These are phyloP conservation scores for Pichia membranifaciens DNA, from an alignment of 805 yeast genomes.

Conservation along the genomic window DNA sequence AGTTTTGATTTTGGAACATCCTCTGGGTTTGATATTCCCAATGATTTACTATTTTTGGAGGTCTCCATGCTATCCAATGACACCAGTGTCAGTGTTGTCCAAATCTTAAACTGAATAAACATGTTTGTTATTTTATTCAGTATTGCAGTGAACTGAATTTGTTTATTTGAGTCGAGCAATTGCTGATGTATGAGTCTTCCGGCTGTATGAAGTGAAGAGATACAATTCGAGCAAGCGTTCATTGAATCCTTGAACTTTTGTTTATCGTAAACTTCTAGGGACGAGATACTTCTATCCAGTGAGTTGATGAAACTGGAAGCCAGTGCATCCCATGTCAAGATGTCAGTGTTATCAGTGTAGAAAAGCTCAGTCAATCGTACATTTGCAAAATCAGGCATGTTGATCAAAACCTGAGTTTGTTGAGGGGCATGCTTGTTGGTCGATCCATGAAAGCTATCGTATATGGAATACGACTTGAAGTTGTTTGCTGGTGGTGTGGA, in stretches of 20 bases:
- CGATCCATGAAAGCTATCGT: neutral
- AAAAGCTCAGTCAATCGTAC: slow-evolving; percentile 28
- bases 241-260: slow-evolving; percentile 49
- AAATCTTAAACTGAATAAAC: slow-evolving; percentile 58
- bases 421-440: neutral
- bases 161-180: slow-evolving; percentile 40
- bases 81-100: slow-evolving; percentile 19
- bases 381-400: slow-evolving; percentile 3
- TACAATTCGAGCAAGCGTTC: slow-evolving; percentile 46
- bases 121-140: slow-evolving; percentile 49
- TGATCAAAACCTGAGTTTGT: slow-evolving; percentile 2
- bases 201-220: slow-evolving; percentile 48
- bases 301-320: slow-evolving; percentile 42
- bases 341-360: slow-evolving; percentile 55
- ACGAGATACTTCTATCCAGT: slow-evolving; percentile 43
- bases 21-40: neutral
- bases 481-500: neutral
- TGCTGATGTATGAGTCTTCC: slow-evolving; percentile 50
- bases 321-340: slow-evolving; percentile 54
- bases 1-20: neutral
- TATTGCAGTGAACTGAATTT: slow-evolving; percentile 41
- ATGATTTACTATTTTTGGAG: neutral
- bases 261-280: slow-evolving; percentile 46
- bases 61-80: slow-evolving; percentile 4
- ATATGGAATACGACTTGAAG: neutral